These are phyloP conservation scores for Paraconiothyrium brasiliense DNA, from an alignment of 2,329 filamentous ascomycete genomes.

Conservation along the genomic window DNA sequence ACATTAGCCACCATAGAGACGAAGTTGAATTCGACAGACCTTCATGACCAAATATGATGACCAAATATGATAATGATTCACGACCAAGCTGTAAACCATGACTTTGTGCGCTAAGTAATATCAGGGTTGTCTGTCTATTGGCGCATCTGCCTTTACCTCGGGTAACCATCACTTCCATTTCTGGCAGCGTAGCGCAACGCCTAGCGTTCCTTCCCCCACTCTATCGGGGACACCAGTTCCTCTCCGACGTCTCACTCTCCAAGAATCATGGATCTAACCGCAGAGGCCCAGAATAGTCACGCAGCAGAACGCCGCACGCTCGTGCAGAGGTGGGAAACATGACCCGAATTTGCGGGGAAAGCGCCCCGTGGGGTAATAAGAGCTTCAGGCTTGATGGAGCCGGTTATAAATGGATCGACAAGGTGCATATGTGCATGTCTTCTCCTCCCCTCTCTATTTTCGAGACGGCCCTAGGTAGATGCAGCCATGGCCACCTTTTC, in stretches of 20 bases:
- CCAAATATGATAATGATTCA: neutral
- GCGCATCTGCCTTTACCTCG: neutral
- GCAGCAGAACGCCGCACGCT: constrained; percentile 5
- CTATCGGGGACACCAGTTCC: constrained; percentile 20
- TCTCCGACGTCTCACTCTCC: constrained; percentile 12
- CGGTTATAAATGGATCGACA: constrained; percentile 3
- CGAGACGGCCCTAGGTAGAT: neutral
- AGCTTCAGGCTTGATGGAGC: neutral
- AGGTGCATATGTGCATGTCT: neutral
- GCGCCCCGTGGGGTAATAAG: constrained; percentile 16
- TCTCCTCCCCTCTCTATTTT: neutral
- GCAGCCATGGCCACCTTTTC: constrained; percentile 17
- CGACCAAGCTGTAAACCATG: neutral
- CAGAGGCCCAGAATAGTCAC: constrained; percentile 2
- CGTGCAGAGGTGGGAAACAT: constrained; percentile 19
- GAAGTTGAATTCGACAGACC: neutral
- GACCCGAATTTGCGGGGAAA: constrained; percentile 20
- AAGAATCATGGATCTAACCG: neutral
- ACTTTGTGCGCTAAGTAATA: neutral
- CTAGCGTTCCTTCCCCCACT: constrained; percentile 4
- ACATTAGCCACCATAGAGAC: neutral
- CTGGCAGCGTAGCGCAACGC: neutral
- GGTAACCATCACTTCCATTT: neutral
- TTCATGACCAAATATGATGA: neutral
- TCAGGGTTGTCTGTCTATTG: neutral